Evolutionary conservation across 2,329 filamentous ascomycete species (phyloP), one percentile per base, ranked within the genome.

Genomic region (Pseudopithomyces maydicus): DNA sequence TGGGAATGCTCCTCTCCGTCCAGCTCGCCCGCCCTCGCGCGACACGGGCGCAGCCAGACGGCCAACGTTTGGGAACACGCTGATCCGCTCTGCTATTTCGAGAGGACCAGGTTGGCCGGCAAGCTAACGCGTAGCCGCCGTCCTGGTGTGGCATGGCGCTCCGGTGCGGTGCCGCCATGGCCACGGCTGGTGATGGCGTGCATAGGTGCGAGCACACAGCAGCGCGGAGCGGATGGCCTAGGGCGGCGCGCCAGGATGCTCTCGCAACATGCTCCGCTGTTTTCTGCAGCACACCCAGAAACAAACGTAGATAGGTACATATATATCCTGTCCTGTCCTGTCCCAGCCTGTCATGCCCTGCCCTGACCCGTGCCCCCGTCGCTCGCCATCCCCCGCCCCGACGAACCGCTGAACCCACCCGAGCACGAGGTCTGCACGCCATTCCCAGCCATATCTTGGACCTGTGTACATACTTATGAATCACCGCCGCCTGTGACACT

Each of bases 51-150:
- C 65, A 67, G 42, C 54, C 57, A 56, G 59, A 60, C 59, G 49
- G 54, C 58, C 59, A 61, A 59, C 57, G 63, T 69, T 62, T 68
- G 57, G 65, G 63, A 67, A 63, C 57, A 61, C 59, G 59, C 68
- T 56, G 63, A 63, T 57, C 26, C n/a, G 36, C 1, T 54, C 56
- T 65, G 58, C 70, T 74, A 74, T 73, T 73, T 63, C 64, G 54
- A 62, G 64, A 60, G 11, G 10, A 45, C 53, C 56, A 54, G 56
- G 60, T 61, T 58, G 66, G 62, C 66, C 64, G 67, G 64, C 41
- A 51, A 55, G 60, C 61, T 64, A 67, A 63, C 58, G 62, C 64
- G 51, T 52, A 52, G 17, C 55, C 51, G 46, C 57, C 42, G 59
- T 47, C 42, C 53, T 53, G 53, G 48, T 56, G 33, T 43, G 55